Conservation (phyloP, 257 asterid species). For the Coffea eugenioides region DNA sequence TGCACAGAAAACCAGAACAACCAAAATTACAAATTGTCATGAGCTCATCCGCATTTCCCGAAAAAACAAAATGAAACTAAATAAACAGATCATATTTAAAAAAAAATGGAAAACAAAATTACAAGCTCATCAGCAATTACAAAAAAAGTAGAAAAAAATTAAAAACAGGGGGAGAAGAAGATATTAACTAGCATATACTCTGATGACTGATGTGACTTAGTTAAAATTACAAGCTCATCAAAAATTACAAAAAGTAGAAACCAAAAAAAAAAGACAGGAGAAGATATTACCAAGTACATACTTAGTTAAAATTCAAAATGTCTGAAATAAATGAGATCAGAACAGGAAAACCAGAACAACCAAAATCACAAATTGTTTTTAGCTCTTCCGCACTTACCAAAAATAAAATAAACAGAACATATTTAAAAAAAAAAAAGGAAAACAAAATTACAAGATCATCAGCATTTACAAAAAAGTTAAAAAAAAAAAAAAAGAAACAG, state of each 20-base stretch:
- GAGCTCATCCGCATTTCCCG: neutral
- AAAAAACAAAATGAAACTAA: too few relatives aligned
- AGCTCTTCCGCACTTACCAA: too few relatives aligned
- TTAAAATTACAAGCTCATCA: neutral
- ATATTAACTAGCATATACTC: neutral
- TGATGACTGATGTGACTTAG: neutral
- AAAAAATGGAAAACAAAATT: too few relatives aligned
- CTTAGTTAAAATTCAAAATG: neutral
- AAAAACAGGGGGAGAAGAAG: too few relatives aligned
- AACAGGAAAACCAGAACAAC: neutral
- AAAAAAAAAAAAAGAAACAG: too few relatives aligned
- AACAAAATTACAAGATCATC: neutral
- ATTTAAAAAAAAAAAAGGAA: too few relatives aligned
- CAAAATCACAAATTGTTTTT: too few relatives aligned
- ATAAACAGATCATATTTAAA: neutral
- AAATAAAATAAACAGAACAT: neutral
- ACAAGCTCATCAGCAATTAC: slow-evolving; percentile 5
- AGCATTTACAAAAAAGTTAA: neutral
- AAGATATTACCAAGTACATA: neutral
- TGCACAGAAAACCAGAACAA: neutral
- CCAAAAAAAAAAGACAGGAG: too few relatives aligned
- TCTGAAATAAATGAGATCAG: neutral
- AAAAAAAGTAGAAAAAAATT: too few relatives aligned
- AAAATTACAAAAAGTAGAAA: neutral
- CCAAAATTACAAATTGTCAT: too few relatives aligned